Percentiles rank a stretch among this genome's conserved stretches.
Conservation (phyloP, 192 early-diverging fungal genomes). For the Backusella mclennaniae region DNA sequence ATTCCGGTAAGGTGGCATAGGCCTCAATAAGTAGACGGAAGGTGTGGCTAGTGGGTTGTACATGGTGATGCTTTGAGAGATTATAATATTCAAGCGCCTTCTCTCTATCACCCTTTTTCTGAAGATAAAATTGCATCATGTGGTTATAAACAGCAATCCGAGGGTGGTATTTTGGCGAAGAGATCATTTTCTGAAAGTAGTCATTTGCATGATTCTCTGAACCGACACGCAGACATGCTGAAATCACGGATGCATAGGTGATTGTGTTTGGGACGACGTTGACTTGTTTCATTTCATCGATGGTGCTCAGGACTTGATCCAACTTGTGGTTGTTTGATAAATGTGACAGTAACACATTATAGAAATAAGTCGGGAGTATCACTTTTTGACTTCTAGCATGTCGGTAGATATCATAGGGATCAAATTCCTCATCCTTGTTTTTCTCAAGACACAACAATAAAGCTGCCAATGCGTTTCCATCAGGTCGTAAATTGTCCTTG, state of each 20-base stretch:
- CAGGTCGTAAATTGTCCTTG: conserved; percentile 18
- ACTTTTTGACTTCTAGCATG: conserved; percentile 49
- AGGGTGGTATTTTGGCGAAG: conserved; percentile 43
- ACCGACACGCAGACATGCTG: conserved; percentile 50
- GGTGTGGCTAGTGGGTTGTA: conserved; percentile 50
- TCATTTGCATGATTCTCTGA: conserved; percentile 44
- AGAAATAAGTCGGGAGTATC: conserved; percentile 51
- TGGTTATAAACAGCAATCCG: conserved; percentile 53
- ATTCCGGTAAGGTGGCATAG: conserved; percentile 52
- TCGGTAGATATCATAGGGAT: conserved; percentile 49
- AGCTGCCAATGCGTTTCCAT: conserved; percentile 50
- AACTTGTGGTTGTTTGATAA: conserved; percentile 50
- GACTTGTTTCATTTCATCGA: conserved; percentile 50
- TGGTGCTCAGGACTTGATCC: conserved; percentile 42
- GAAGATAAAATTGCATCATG: conserved; percentile 60
- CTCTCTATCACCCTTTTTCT: conserved; percentile 44
- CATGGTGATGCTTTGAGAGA: conserved; percentile 30
- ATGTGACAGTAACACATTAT: conserved; percentile 57
- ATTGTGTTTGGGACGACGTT: conserved; percentile 49
- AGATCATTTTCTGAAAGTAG: conserved; percentile 49
- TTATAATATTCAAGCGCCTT: conserved; percentile 49
- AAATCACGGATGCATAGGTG: conserved; percentile 55
- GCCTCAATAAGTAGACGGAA: conserved; percentile 53
- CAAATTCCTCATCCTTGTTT: conserved; percentile 37
- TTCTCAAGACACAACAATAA: conserved; percentile 42